Evolutionary conservation across 495 filamentous ascomycete genomes (phyloP).

Genomic region (Aspergillus sclerotioniger): DNA sequence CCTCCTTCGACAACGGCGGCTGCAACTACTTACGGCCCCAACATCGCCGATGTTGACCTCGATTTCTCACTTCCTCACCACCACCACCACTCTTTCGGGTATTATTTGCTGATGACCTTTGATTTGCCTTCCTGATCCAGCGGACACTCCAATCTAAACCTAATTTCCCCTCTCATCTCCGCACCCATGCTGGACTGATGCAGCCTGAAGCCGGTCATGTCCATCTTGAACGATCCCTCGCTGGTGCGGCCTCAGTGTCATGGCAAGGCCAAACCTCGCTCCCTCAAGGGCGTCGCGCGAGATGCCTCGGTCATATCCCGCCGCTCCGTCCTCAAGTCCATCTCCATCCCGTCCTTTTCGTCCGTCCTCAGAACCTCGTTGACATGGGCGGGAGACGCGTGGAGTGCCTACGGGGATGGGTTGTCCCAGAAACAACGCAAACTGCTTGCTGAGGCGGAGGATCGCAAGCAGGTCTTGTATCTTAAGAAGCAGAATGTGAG

Average conservation of each 20-base stretch:
- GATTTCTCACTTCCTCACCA: background rate
- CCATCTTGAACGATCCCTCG: conserved; percentile 35
- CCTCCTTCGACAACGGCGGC: background rate
- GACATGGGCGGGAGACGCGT: conserved; percentile 47
- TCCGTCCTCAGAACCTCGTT: conserved; percentile 36
- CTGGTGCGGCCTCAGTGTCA: conserved; percentile 33
- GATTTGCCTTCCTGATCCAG: background rate
- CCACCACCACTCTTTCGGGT: background rate
- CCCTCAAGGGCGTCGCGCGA: conserved; percentile 7
- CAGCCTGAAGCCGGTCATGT: conserved; percentile 21
- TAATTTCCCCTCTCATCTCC: background rate
- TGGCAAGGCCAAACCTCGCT: conserved; percentile 17
- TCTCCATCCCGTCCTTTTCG: conserved; percentile 37
- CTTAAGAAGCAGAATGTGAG: conserved; percentile 61
- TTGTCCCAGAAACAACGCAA: conserved; percentile 54
- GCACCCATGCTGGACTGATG: conserved; percentile 7
- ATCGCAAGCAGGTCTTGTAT: conserved; percentile 61
- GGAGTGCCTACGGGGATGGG: conserved; percentile 54
- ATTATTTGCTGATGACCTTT: background rate
- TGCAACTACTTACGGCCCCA: background rate
- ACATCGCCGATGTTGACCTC: background rate
- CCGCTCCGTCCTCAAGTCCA: conserved; percentile 25
- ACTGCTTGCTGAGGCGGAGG: conserved; percentile 48
- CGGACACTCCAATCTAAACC: background rate
- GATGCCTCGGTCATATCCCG: conserved; percentile 9